Base-by-base conservation (phyloP, 176 grass and related monocot genomes). In the Tuctoria greenei region DNA sequence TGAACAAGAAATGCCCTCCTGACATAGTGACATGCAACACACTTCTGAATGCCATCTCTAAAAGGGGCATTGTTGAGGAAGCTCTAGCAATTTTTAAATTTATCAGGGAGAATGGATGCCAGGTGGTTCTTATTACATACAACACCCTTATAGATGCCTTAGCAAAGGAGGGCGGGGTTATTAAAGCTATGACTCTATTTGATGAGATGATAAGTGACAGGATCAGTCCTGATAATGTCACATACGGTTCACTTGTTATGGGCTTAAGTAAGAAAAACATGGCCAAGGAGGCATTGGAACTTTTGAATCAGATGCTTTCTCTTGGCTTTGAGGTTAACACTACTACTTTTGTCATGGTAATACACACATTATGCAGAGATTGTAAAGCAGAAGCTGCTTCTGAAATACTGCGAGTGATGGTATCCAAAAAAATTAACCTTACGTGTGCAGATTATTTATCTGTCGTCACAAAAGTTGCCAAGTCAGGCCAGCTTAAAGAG, bases 21-120 rank as follows among this genome's bases (percentile, higher is more conserved):
- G 90, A 93, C 89, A 93, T 87, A 75, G 81, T 93, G 41, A 93
- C 90, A 44, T 90, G 87, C 84, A 90, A 93, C 84, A 93, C 86
- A 66, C 87, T 93, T 52, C 73, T 93, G 38, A 80, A 80, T 49
- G 84, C 84, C 45, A 89, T 93, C 70, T 87, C 68, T 75, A 93
- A 87, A 82, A 38, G 73, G 42, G 83, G 79, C 60, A 86, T 90
- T 87, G 38, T 84, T 75, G 77, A 87, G 64, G 81, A 89, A 81
- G 90, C 90, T 67, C 59, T 93, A 66, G 64, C 64, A 27, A 63
- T 93, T 75, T 79, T 88, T 78, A 73, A 49, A 66, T 79, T 44
- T 83, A 84, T 93, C 36, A 89, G 84, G 69, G 69, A 79, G 39
- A 87, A 64, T 75, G 87, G 90, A 78, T 87, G 54, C 25, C 67